A percentile compares a stretch with the other conserved stretches of the same genome.
These are phyloP conservation scores for Coemansia sp. DNA, from an alignment of 192 early-diverging fungal genomes.

Conservation along the genomic window DNA sequence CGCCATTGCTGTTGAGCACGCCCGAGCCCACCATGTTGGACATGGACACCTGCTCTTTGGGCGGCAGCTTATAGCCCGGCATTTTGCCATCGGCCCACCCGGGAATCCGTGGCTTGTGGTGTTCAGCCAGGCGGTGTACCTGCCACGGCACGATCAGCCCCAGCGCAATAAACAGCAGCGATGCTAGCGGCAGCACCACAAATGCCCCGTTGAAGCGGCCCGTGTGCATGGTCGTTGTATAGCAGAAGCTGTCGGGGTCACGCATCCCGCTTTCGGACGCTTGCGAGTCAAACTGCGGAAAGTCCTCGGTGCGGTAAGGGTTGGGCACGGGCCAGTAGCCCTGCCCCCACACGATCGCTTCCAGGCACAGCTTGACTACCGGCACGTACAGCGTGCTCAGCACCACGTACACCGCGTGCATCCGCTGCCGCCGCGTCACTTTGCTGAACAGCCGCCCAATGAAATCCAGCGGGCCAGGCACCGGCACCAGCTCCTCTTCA, in stretches of 20 bases:
- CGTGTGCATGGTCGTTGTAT: slow-evolving; percentile 49
- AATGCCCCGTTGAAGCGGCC: slow-evolving; percentile 44
- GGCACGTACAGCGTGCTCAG: slow-evolving; percentile 55
- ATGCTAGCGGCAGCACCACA: slow-evolving; percentile 44
- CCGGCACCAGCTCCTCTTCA: slow-evolving; percentile 31
- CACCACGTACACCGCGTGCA: slow-evolving; percentile 39
- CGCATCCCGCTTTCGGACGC: slow-evolving; percentile 15
- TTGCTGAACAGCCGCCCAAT: slow-evolving; percentile 30
- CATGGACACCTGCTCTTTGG: slow-evolving; percentile 8
- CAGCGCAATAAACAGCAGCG: slow-evolving; percentile 26
- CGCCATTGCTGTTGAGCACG: neutral
- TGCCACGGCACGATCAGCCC: slow-evolving; percentile 38
- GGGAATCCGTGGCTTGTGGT: slow-evolving; percentile 39
- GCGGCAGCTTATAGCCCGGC: slow-evolving; percentile 30
- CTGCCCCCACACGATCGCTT: slow-evolving; percentile 53
- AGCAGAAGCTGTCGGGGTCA: slow-evolving; percentile 41
- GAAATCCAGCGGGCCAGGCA: slow-evolving; percentile 31
- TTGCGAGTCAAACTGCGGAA: slow-evolving; percentile 18
- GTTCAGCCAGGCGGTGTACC: slow-evolving; percentile 26
- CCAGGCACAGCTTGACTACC: slow-evolving; percentile 48
- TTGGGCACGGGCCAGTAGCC: slow-evolving; percentile 54
- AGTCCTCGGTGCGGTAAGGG: slow-evolving; percentile 42
- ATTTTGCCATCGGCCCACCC: slow-evolving; percentile 47
- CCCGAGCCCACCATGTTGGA: neutral
- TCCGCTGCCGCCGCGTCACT: slow-evolving; percentile 35